Evolutionary conservation across 192 early-diverging fungal genomes (phyloP), one percentile per base, ranked within the genome.

Genomic region (Coemansia javaensis): DNA sequence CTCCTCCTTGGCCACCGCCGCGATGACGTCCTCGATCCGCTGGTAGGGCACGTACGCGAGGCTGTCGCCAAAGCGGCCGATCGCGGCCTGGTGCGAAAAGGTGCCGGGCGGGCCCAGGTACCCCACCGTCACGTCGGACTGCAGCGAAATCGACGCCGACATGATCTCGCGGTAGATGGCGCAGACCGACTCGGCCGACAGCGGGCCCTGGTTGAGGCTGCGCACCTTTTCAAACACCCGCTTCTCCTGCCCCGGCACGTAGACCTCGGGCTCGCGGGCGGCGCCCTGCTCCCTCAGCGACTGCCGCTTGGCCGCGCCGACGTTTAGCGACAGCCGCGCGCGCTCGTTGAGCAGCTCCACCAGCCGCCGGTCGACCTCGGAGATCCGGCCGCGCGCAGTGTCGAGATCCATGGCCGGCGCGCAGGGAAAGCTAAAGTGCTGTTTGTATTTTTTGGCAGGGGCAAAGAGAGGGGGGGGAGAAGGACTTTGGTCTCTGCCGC

Each of bases 51-150:
- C 71, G 56, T 87, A 87, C 7, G 72, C 77, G 0, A 90, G 79
- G 47, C 84, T 82, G 55, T 95, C 87, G 3, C 85, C 88, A 59
- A 95, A 93, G 40, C 81, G 68, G 36, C 83, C 77, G 32, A 71
- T 59, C n/a, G 88, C 83, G 37, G 85, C 90, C 53, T 98, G 87
- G 63, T 96, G 86, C 9, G 93, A 84, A 69, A 89, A 93, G 7
- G 91, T 88, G 27, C 93, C 95, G 5, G 80, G 67, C 0, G 95
- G 92, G 3, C 95, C 95, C 13, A 98, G 81, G 51, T 89, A 98
- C 14, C 87, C 90, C 12, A 98, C 82, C 6, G 86, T 79, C 16
- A 87, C 81, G 21, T 89, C 79, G 25, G 82, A 79, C 59, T 92
- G 89, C 17, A 90, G 76, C 14, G 88, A 81, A 50, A 94, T 89